Evolutionary conservation across 371 early-diverging fungal species (phyloP).

Genomic region (Massospora cicadina): DNA sequence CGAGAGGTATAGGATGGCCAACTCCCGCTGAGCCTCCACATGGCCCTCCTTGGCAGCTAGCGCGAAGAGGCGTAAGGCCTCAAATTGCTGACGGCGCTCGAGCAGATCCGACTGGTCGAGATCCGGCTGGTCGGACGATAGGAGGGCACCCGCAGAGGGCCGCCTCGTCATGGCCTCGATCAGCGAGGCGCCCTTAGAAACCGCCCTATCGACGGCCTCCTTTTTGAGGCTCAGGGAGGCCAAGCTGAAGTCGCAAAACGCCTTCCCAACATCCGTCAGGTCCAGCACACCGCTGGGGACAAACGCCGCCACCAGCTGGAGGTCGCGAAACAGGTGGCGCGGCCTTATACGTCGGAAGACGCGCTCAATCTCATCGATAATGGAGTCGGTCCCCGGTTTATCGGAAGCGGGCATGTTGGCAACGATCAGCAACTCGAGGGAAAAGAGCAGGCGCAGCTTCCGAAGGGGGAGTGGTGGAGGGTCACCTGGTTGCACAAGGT

Average conservation of each 20-base stretch:
- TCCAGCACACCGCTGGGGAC: conserved; percentile 20
- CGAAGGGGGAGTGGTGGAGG: conserved; percentile 19
- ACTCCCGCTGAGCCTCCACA: conserved; percentile 20
- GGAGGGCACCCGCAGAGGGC: background rate
- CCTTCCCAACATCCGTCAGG: conserved; percentile 23
- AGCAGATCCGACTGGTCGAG: conserved; percentile 14
- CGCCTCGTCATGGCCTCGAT: conserved; percentile 14
- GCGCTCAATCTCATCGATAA: conserved; percentile 22
- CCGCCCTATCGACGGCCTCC: conserved; percentile 20
- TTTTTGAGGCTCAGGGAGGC: conserved; percentile 21
- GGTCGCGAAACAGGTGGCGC: conserved; percentile 18
- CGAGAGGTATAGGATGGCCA: conserved; percentile 24
- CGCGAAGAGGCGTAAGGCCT: conserved; percentile 23
- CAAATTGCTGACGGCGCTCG: conserved; percentile 17
- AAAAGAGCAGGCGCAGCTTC: conserved; percentile 20
- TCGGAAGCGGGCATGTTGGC: conserved; percentile 15
- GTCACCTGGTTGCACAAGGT: conserved; percentile 18
- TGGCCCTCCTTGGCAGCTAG: conserved; percentile 24
- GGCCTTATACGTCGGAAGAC: conserved; percentile 20
- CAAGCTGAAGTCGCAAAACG: conserved; percentile 22
- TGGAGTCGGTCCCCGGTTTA: conserved; percentile 24
- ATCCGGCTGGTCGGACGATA: background rate
- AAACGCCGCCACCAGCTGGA: conserved; percentile 22
- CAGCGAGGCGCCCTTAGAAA: conserved; percentile 15
- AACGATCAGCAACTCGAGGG: conserved; percentile 20